Conservation (phyloP, 257 asterid genomes). For the Solanum etuberosum region DNA sequence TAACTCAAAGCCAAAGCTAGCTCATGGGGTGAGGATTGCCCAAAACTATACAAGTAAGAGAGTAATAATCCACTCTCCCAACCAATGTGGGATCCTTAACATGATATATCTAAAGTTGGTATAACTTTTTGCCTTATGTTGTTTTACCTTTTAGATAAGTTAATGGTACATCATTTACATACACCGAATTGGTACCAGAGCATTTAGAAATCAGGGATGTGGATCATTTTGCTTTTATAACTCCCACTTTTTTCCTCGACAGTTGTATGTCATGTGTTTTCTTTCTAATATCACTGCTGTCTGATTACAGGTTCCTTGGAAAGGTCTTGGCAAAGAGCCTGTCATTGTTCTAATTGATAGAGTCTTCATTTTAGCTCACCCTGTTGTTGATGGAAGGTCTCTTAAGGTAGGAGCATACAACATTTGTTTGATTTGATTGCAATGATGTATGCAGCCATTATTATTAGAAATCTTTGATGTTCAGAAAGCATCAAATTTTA, state of each 20-base stretch:
- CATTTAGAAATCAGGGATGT: background rate
- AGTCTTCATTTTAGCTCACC: constrained; percentile 88
- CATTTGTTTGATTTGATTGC: background rate
- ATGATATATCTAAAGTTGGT: background rate
- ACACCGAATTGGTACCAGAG: background rate
- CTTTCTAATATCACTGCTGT: constrained; percentile 2
- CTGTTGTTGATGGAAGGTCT: constrained; percentile 65
- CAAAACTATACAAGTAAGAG: background rate
- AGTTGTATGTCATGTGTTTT: background rate
- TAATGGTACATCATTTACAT: background rate
- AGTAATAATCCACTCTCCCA: background rate
- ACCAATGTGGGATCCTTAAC: background rate
- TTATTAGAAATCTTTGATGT: background rate
- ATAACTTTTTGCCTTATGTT: background rate
- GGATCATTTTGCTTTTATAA: background rate
- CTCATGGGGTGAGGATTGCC: background rate
- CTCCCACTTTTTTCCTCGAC: background rate
- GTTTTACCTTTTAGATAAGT: background rate
- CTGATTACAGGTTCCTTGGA: constrained; percentile 84
- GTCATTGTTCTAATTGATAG: constrained; percentile 94
- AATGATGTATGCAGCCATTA: background rate
- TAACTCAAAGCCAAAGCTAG: background rate
- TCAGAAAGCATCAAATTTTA: background rate
- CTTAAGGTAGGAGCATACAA: constrained; percentile 40
- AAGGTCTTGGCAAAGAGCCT: constrained; percentile 98